Evolutionary conservation across 1,139 yeast genomes (phyloP).

Genomic region (Candida sojae): DNA sequence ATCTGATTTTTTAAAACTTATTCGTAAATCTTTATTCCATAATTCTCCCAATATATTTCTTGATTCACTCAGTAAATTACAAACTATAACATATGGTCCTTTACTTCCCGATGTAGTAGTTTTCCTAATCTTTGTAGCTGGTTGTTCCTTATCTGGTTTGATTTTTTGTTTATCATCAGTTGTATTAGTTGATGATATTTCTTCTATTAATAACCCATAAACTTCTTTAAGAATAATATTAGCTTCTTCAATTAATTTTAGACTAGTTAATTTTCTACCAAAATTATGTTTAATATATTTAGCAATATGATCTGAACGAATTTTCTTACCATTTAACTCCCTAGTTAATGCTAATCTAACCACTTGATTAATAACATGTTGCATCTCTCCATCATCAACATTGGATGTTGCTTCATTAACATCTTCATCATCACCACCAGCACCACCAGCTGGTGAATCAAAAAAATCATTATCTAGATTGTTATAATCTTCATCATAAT

Average conservation of each 20-base stretch:
- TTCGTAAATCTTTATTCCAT: constrained; percentile 17
- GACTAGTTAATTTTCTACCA: constrained; percentile 18
- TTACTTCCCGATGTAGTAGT: not conserved
- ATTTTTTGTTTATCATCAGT: constrained; percentile 8
- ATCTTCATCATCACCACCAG: not conserved
- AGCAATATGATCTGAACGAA: constrained; percentile 19
- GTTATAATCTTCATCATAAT: constrained; percentile 7
- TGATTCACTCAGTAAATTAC: constrained; percentile 21
- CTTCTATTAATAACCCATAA: constrained; percentile 34
- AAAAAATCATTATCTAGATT: not conserved
- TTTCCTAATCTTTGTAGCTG: constrained; percentile 4
- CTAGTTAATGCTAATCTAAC: constrained; percentile 26
- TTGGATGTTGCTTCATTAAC: not conserved
- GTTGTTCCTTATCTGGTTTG: constrained; percentile 3
- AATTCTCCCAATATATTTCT: constrained; percentile 23
- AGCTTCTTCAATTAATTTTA: constrained; percentile 19
- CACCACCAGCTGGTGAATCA: not conserved
- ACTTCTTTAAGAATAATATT: constrained; percentile 22
- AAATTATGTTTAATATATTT: constrained; percentile 25
- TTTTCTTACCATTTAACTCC: constrained; percentile 26
- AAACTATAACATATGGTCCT: constrained; percentile 22
- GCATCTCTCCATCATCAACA: constrained; percentile 9
- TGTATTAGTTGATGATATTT: constrained; percentile 17
- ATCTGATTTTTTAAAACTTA: constrained; percentile 6
- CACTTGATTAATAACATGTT: constrained; percentile 19